These are phyloP conservation scores for Nakazawaea wickerhamii DNA, from an alignment of 805 yeast species.

Conservation along the genomic window DNA sequence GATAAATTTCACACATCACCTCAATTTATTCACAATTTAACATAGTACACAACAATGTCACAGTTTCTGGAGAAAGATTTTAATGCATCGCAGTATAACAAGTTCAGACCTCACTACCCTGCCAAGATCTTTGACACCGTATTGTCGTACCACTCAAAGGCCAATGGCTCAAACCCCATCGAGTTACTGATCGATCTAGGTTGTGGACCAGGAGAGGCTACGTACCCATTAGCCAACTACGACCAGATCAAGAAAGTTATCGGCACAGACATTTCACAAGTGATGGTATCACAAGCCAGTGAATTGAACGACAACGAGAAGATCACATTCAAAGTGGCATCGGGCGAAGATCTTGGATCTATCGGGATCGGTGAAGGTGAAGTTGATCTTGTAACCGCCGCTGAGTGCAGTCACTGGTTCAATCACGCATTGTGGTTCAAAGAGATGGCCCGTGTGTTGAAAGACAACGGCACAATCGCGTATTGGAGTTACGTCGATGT, in stretches of 20 bases:
- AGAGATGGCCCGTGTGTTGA: constrained; percentile 42
- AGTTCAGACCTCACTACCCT: constrained; percentile 68
- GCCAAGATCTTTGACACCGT: constrained; percentile 38
- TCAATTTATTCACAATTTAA: no score
- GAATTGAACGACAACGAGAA: constrained; percentile 13
- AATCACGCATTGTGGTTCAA: constrained; percentile 47
- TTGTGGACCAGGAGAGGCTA: constrained; percentile 76
- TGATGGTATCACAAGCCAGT: constrained; percentile 48
- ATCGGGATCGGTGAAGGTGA: constrained; percentile 23
- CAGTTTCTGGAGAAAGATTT: constrained; percentile 52
- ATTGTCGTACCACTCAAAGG: constrained; percentile 30
- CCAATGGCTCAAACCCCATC: constrained; percentile 18
- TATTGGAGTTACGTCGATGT: constrained; percentile 77
- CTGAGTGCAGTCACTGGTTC: constrained; percentile 81
- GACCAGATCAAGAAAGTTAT: constrained; percentile 39
- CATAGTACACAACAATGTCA: constrained; percentile 53
- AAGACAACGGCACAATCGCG: constrained; percentile 54
- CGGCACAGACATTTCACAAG: constrained; percentile 58
- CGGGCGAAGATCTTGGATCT: constrained; percentile 23
- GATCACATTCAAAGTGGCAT: constrained; percentile 19
- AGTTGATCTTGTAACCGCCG: constrained; percentile 64
- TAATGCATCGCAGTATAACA: constrained; percentile 46
- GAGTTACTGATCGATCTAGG: constrained; percentile 62
- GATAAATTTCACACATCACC: no score
- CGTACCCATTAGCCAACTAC: constrained; percentile 41